Base-by-base conservation (phyloP, 257 asterid species). In the Nicotiana obtusifolia region DNA sequence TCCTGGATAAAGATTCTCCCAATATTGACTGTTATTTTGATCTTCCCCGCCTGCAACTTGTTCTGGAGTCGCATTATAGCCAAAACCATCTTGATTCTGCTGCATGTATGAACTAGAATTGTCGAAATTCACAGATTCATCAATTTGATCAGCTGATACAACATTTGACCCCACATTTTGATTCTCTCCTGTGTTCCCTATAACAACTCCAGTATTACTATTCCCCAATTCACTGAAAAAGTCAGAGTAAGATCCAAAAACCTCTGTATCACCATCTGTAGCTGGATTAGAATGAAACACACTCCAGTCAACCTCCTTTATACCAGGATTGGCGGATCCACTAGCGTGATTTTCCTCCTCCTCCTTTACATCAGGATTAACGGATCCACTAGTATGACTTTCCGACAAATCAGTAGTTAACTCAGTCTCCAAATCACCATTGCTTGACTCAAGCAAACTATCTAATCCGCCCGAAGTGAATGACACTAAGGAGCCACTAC, bases 301-400 rank as follows among this genome's bases (percentile, higher is more conserved):
- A 83, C 95, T 92, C 99, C 99, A 96, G 8, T 87, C 95, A 85
- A 96, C 95, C 88, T 90, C 97, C 86, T 94, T 96, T 62, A 94
- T 89, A 84, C 95, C 97, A 1, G 89, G 82, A 73, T 84, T 83
- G 82, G 87, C 96, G 19, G 86, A 84, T 87, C 82, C 86, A 77
- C 78, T 81, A 65, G 83, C 80, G 88, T 84, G 85, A 80, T 84
- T 83, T 76, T 54, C 59, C 14, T 56, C 94, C 88, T 89, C 95
- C 89, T 89, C 95, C 85, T 93, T 95, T 64, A 93, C 90, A 81
- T 93, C 95, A 3, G 87, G 83, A 67, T 85, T 84, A 82, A 86
- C 94, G 9, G 83, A 84, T 86, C 85, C 87, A 77, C 81, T 82
- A 71, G 84, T 82, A 86, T 82, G 85, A 78, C 83, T 83, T 66